These are phyloP conservation scores for Chiua virens DNA, from an alignment of 768 basidiomycete species.

Conservation along the genomic window DNA sequence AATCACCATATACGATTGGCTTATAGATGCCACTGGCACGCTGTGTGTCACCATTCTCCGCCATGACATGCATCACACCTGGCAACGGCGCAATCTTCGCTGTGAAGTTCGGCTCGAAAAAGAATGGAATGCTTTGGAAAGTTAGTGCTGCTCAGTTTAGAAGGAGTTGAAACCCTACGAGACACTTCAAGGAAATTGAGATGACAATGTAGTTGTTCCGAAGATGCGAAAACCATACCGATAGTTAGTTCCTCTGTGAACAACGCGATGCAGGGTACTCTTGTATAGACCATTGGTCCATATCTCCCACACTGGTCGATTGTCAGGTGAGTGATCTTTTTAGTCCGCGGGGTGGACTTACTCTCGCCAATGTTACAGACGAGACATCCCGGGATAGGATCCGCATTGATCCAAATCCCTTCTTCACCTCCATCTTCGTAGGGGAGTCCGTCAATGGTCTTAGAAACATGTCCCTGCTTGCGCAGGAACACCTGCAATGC, in stretches of 20 bases:
- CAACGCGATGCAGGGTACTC: conserved; percentile 87
- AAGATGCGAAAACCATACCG: conserved; percentile 28
- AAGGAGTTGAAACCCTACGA: conserved; percentile 50
- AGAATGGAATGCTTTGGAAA: conserved; percentile 76
- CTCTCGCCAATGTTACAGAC: conserved; percentile 95
- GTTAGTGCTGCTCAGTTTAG: not conserved
- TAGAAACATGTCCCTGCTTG: conserved; percentile 36
- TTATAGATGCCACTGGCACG: conserved; percentile 33
- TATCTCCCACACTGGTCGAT: conserved; percentile 77
- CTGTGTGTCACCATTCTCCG: conserved; percentile 11
- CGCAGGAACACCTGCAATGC: conserved; percentile 82
- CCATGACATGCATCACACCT: conserved; percentile 49
- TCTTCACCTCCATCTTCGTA: conserved; percentile 54
- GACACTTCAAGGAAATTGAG: conserved; percentile 46
- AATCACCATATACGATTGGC: conserved; percentile 75
- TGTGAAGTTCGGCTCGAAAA: conserved; percentile 89
- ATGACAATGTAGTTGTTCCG: not conserved
- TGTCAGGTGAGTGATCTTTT: conserved; percentile 1
- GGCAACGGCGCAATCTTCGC: conserved; percentile 66
- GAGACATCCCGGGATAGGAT: conserved; percentile 79
- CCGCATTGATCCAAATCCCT: conserved; percentile 79
- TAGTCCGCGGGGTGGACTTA: conserved; percentile 34
- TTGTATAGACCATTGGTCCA: conserved; percentile 89
- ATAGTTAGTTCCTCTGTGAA: conserved; percentile 76
- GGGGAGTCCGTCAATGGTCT: conserved; percentile 38